Base-by-base conservation (phyloP, 2,329 filamentous ascomycete genomes). In the Epichloe gansuensis region DNA sequence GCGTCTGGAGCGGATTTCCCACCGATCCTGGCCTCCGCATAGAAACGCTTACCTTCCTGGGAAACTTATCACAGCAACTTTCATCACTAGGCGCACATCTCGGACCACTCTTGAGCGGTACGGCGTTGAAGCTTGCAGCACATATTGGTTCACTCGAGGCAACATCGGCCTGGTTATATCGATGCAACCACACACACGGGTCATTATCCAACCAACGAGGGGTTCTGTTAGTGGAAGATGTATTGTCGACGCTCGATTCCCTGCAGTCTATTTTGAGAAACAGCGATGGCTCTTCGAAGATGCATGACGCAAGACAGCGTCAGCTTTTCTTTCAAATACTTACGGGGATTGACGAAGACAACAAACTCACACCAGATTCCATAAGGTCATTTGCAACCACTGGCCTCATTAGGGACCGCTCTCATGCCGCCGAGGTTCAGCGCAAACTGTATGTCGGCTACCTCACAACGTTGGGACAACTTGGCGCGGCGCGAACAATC, bases 41-140 rank as follows among this genome's bases (percentile, higher is more conserved):
- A 5, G 56, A 64, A 47, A 55, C 55, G 11, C 58, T 74, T 40
- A 54, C 60, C 1, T 65, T 75, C 48, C 56, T 75, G 25, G 70
- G 73, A 50, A 72, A 73, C 54, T 51, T 75, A 13, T 57, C 62
- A 27, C 60, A 69, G 43, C 64, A 63, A 43, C 57, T 71, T 9
- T 57, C 63, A 3, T 53, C 54, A 7, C 52, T 59, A 21, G 56
- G 53, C 5, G 48, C 56, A 6, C 52, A 57, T 25, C 44, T 70
- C 5, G 59, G 65, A 12, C 43, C 55, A 0, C 45, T 60, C 2
- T 54, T 73, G 8, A 61, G 63, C 42, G 59, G 60, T 15, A 51
- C 65, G 34, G 67, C 60, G 1, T 53, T 70, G 48, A 56, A 53
- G 47, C 53, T 66, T 39, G 67, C 68, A 23, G 64, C 64, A 31